Base-by-base conservation (phyloP, 805 yeast species). In the Candida berthetii region DNA sequence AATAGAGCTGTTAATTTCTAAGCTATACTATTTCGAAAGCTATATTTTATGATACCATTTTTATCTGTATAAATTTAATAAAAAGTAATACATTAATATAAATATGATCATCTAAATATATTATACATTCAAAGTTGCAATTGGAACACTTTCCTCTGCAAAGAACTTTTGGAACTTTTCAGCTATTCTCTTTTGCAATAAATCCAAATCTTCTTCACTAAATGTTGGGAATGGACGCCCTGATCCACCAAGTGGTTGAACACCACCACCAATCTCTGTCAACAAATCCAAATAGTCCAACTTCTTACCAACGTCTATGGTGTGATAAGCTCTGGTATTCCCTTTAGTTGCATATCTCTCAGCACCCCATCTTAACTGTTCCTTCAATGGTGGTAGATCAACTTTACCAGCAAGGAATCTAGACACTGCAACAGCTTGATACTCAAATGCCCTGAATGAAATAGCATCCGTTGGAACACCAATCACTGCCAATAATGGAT, bases 391-490 rank as follows among this genome's bases (percentile, higher is more conserved):
- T 3, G 71, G 71, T 5, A 65, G 44, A 3, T 46, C 34, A 2
- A 57, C 50, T 42, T 61, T 53, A 6, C 64, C 67, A 1, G 63
- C 49, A 31, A 59, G 53, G 35, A 56, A 57, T 25, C 70, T 46
- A 2, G 71, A 52, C 1, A 63, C 63, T 13, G 61, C 41, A 1
- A 64, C 60, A 1, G 70, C 66, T 46, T 69, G 74, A 50, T 58
- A 67, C 45, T 69, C 72, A 49, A 63, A 68, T 2, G 60, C 65
- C 36, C 68, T 54, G 47, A 68, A 66, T 0, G 69, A 59, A 20
- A 68, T 53, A 2, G 67, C 71, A 29, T 65, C 69, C 1, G 60
- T 54, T 37, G 67, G 64, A 4, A 60, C 56, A 9, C 72, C 72
- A 8, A 66, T 60, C 41, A 61, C 51, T 1, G 66, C 48, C n/a